phyloP scores from a whole-genome alignment of 441 rosid genomes.

The Erysimum pusillum region DNA sequence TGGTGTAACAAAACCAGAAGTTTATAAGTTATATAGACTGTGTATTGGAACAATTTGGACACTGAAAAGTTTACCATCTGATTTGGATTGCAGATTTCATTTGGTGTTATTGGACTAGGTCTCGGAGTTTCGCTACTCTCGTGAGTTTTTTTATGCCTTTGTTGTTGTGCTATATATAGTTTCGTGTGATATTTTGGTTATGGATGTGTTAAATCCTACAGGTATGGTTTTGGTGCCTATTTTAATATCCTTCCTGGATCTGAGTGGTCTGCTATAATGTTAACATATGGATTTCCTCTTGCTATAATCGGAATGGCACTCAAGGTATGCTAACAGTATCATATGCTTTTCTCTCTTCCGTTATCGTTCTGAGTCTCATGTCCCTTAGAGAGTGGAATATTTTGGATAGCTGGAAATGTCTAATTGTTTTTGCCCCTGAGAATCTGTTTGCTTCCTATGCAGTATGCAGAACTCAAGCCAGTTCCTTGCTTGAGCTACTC shows the following conservation, averaged over 20 bases:
- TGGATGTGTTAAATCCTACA: slow-evolving; percentile 45
- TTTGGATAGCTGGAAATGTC: background rate
- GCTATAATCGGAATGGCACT: slow-evolving; percentile 98
- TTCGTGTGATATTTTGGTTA: slow-evolving; percentile 16
- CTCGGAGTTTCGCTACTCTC: slow-evolving; percentile 79
- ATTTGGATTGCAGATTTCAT: slow-evolving; percentile 71
- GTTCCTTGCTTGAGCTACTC: slow-evolving; percentile 89
- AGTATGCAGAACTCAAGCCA: slow-evolving; percentile 98
- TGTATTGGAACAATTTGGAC: slow-evolving; percentile 1
- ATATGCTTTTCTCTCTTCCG: background rate
- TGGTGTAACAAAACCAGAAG: background rate
- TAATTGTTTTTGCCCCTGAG: slow-evolving; percentile 1
- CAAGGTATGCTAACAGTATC: no score
- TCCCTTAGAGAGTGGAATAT: background rate
- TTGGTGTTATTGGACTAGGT: slow-evolving; percentile 89
- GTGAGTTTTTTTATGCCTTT: slow-evolving; percentile 59
- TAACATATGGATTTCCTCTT: slow-evolving; percentile 96
- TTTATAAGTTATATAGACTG: background rate
- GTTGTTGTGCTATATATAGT: slow-evolving; percentile 5
- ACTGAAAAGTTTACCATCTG: background rate
- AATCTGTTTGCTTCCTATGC: slow-evolving; percentile 40
- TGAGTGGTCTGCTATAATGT: slow-evolving; percentile 96
- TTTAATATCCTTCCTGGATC: slow-evolving; percentile 94
- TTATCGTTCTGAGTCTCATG: background rate
- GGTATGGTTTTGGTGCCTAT: slow-evolving; percentile 96